Evolutionary conservation across 2,329 filamentous ascomycete species (phyloP), one percentile per base, ranked within the genome.

Genomic region (Fusarium clavum): DNA sequence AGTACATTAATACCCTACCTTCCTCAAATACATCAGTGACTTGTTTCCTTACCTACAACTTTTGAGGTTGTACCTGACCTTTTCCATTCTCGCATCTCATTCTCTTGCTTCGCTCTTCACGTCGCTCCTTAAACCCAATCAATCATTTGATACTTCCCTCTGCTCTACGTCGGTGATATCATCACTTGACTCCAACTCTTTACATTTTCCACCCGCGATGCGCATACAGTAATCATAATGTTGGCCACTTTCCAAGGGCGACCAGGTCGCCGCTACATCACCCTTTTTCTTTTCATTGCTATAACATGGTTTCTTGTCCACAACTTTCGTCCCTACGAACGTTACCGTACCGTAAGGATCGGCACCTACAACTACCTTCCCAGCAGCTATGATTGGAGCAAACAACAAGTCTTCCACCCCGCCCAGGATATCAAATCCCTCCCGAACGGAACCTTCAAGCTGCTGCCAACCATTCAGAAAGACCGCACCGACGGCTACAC

Each of bases 381-480:
- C 57, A 80, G 78, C 66, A 79, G 78, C 71, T 80, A 77, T 66
- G 80, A 82, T 69, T 82, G 81, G 81, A 75, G 75, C 69, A 75
- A 74, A 61, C 75, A 76, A 40, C 74, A 71, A 30, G 61, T 79
- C 27, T 78, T 76, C 63, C 61, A 80, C 57, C 79, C 81, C 1
- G 75, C 77, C 27, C 70, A 75, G 13, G 70, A 77, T 32, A 69
- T 78, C 34, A 77, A 76, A 60, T 62, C 66, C 7, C 77, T 79
- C 18, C 83, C 84, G 2, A 61, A 73, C 18, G 83, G 80, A 32
- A 57, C 64, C 4, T 78, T 80, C 20, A 75, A 76, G 67, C 57
- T 67, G 16, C 68, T 81, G 34, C 78, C 81, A 16, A 71, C 64
- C 84, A 90, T 84, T 79, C 88, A 70, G 80, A 73, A 67, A 32